Percentiles rank a stretch among this genome's conserved stretches.
Conservation (phyloP, 1,284 basidiomycete species). For the Cryptococcus wingfieldii region DNA sequence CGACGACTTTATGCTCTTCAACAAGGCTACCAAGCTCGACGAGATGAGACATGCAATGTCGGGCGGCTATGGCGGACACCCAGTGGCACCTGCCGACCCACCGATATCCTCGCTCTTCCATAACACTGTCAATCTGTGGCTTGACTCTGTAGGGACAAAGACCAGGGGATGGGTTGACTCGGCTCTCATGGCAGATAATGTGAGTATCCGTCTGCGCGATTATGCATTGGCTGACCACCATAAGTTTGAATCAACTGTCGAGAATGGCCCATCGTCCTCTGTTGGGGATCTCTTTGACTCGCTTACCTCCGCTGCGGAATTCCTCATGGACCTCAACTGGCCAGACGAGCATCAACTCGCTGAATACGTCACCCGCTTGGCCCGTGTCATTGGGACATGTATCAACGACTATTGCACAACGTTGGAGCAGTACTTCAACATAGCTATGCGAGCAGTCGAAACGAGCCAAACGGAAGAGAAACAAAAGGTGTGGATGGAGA, state of each 20-base stretch:
- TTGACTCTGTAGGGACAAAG: constrained; percentile 82
- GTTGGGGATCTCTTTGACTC: constrained; percentile 96
- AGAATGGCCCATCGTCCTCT: constrained; percentile 86
- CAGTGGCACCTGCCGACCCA: no score
- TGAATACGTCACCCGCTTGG: constrained; percentile 77
- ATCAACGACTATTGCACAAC: constrained; percentile 86
- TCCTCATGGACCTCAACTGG: constrained; percentile 87
- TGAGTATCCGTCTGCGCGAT: constrained; percentile 37
- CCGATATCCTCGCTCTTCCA: no score
- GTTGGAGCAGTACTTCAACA: constrained; percentile 83
- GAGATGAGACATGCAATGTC: constrained; percentile 64
- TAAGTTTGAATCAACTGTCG: constrained; percentile 78
- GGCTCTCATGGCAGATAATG: constrained; percentile 84
- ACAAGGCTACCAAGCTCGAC: constrained; percentile 57
- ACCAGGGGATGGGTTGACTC: constrained; percentile 92
- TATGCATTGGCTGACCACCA: neutral
- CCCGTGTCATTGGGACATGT: constrained; percentile 85
- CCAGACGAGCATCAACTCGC: constrained; percentile 84
- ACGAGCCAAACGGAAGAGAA: constrained; percentile 56
- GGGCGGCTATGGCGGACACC: no score
- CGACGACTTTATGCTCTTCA: constrained; percentile 82
- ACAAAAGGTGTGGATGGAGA: constrained; percentile 86
- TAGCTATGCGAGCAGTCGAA: constrained; percentile 64
- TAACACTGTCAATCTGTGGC: constrained; percentile 69
- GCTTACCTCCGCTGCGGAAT: constrained; percentile 81